These are phyloP conservation scores for Paramecium pentaurelia DNA, from an alignment of 73 alveolate genomes.

Conservation along the genomic window DNA sequence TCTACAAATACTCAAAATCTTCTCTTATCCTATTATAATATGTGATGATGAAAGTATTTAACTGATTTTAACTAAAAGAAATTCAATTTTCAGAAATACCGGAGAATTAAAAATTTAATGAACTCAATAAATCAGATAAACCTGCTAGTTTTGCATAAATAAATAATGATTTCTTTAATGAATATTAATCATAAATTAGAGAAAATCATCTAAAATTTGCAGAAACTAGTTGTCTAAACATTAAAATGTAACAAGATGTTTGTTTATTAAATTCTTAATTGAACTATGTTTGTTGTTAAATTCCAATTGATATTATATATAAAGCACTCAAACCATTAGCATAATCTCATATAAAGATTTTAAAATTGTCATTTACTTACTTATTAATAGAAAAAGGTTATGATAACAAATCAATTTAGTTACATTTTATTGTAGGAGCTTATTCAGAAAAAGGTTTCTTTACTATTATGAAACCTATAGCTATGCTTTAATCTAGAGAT, in stretches of 20 bases:
- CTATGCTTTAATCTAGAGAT: background rate
- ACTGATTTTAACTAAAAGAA: background rate
- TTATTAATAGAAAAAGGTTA: background rate
- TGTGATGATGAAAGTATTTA: conserved; percentile 7
- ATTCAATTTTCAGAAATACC: background rate
- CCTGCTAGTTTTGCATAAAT: background rate
- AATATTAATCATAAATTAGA: background rate
- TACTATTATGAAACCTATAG: background rate
- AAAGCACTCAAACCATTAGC: background rate
- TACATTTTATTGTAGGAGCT: background rate
- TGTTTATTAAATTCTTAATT: background rate
- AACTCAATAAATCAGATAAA: background rate
- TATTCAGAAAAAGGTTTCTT: background rate
- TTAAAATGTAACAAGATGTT: background rate
- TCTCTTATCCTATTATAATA: background rate
- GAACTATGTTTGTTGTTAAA: background rate
- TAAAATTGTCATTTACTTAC: background rate
- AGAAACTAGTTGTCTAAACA: background rate
- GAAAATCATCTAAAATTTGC: background rate
- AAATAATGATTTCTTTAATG: background rate
- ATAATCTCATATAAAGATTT: background rate
- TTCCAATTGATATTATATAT: background rate
- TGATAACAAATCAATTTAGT: background rate
- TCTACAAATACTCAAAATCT: background rate
- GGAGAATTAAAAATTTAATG: background rate